Conservation (phyloP, 129 eudicot species). For the Chrysanthemum makinoi region DNA sequence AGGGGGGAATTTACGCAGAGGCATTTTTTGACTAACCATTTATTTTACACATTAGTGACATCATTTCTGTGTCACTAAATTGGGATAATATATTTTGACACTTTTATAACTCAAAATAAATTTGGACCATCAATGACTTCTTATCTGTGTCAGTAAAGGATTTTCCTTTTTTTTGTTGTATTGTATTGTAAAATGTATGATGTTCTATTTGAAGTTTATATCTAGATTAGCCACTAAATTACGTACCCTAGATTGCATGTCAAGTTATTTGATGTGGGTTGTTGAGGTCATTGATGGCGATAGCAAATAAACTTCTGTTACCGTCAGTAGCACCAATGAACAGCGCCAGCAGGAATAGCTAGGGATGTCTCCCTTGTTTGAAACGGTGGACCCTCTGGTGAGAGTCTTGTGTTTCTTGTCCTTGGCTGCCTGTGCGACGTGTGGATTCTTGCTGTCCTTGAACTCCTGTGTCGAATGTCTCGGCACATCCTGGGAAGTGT, state of each 20-base stretch:
- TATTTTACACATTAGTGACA: no score
- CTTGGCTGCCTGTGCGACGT: conserved; percentile 24
- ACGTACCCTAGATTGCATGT: conserved; percentile 51
- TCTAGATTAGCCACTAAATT: background rate
- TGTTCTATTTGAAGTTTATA: background rate
- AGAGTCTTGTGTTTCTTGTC: conserved; percentile 26
- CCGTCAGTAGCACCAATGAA: conserved; percentile 67
- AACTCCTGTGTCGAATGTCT: conserved; percentile 54
- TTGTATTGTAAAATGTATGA: background rate
- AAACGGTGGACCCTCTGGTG: conserved; percentile 74
- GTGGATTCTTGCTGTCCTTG: conserved; percentile 23
- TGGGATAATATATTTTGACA: no score
- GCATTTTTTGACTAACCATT: no score
- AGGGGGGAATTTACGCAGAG: no score
- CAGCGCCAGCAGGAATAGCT: conserved; percentile 74
- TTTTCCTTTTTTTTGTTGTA: no score
- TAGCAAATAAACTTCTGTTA: conserved; percentile 48
- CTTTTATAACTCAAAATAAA: no score
- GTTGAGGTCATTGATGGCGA: conserved; percentile 62
- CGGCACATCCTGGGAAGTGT: conserved; percentile 70
- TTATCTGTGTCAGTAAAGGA: no score
- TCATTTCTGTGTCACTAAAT: no score
- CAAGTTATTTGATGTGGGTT: conserved; percentile 82
- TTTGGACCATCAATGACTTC: no score
- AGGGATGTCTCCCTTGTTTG: conserved; percentile 58